Percentiles rank a stretch among this genome's conserved stretches.
Evolutionary conservation across 805 yeast species (phyloP).

Genomic region (Ogataea zsoltii): DNA sequence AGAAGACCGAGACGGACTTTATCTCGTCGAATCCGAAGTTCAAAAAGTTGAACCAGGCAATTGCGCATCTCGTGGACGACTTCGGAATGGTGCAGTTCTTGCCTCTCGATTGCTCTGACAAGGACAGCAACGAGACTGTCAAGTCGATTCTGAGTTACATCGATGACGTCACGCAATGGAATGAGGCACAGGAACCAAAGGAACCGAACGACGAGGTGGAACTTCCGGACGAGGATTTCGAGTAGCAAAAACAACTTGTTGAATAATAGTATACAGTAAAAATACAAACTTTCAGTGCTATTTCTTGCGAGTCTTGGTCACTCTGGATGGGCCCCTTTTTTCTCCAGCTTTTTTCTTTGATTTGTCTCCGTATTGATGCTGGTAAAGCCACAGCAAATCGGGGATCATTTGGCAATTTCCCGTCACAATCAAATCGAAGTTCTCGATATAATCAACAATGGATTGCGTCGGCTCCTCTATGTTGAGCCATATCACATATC

Average conservation of each 20-base stretch:
- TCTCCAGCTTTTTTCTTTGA: not conserved
- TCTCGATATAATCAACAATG: conserved; percentile 48
- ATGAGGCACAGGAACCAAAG: conserved; percentile 93
- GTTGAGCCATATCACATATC: conserved; percentile 64
- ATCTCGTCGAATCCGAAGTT: conserved; percentile 52
- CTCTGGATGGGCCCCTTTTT: not conserved
- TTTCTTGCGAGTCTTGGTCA: not conserved
- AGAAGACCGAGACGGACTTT: conserved; percentile 29
- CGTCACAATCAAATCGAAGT: conserved; percentile 56
- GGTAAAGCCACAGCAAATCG: conserved; percentile 28
- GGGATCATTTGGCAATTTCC: conserved; percentile 69
- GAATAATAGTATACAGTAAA: not conserved
- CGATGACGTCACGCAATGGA: conserved; percentile 98
- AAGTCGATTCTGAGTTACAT: conserved; percentile 84
- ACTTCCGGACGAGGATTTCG: conserved; percentile 53
- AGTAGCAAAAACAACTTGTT: too few species aligned
- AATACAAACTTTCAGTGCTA: not conserved
- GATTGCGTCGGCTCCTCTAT: conserved; percentile 54
- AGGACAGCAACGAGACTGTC: conserved; percentile 68
- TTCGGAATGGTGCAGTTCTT: conserved; percentile 98
- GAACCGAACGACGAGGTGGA: conserved; percentile 83
- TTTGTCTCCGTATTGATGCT: conserved; percentile 18
- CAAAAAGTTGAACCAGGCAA: conserved; percentile 70
- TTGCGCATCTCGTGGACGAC: conserved; percentile 91
- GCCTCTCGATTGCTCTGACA: conserved; percentile 71